A percentile compares a stretch with the other conserved stretches of the same genome.
Conservation (phyloP, 2,329 filamentous ascomycete genomes). For the Myriosclerotinia duriaeana region DNA sequence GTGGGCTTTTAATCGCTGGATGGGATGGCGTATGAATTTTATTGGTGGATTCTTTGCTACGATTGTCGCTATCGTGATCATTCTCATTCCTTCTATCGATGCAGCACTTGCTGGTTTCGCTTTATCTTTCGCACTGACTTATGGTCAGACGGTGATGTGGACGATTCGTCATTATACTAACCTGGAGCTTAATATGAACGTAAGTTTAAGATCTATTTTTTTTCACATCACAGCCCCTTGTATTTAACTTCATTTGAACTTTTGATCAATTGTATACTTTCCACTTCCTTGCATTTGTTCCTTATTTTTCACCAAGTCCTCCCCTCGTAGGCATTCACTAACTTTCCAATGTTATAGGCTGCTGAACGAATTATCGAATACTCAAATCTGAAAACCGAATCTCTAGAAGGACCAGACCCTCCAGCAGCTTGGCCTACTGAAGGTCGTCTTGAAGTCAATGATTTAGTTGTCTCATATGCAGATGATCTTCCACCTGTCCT, state of each 20-base stretch:
- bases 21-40: conserved; percentile 69
- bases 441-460: conserved; percentile 69
- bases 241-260: background rate
- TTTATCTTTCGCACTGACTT: conserved; percentile 70
- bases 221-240: background rate
- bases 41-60: conserved; percentile 69
- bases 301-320: background rate
- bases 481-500: conserved; percentile 69
- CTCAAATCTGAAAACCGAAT: conserved; percentile 65
- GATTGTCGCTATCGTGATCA: conserved; percentile 63
- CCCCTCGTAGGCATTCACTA: background rate
- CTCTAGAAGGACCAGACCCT: conserved; percentile 58
- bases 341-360: background rate
- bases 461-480: conserved; percentile 72
- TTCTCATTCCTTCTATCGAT: conserved; percentile 60
- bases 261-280: too few relatives aligned
- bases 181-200: conserved; percentile 76
- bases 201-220: conserved; percentile 36
- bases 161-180: conserved; percentile 66
- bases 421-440: conserved; percentile 74
- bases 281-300: background rate
- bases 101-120: conserved; percentile 74
- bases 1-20: conserved; percentile 75
- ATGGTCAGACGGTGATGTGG: conserved; percentile 63
- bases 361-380: conserved; percentile 77